Evolutionary conservation across 257 asterid species (phyloP), one percentile per base, ranked within the genome.

Genomic region (Rehmannia glutinosa): DNA sequence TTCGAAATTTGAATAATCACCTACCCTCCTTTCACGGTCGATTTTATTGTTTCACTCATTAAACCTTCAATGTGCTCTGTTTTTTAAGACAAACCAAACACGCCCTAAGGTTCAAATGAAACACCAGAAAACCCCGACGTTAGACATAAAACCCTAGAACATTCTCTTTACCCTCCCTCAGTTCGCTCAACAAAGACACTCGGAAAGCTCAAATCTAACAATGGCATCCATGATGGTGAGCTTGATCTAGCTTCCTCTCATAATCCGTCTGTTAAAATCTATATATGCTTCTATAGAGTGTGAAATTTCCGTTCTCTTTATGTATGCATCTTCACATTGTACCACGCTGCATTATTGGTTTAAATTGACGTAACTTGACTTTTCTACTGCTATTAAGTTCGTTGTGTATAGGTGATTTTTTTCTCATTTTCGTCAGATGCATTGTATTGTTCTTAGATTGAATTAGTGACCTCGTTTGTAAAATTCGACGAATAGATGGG

Each of bases 191-290:
- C 41, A 23, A 35, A 42, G 30, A 49, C 38, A 49, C 49, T 59
- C 59, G 25, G 41, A 42, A 23, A 62, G 33, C 68, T 76, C 57
- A 55, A 62, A 27, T 61, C 72, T 32, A 53, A 67, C 71, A 67
- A 80, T 76, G 82, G 50, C 80, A 8, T 9, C 73, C 68, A 80
- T 80, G 84, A 4, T 80, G 84, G 84, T 80, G 50, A 75, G 81
- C 59, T 75, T 8, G 72, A 75, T 72, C 72, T 28, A 21, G 28
- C 64, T 46, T 13, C 53, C 49, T 21, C 39, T 46, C 19, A 17
- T 6, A 46, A 19, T 66, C 12, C 32, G n/a, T n/a, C n/a, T n/a
- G n/a, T 25, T 17, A 46, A 19, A 36, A 17, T 39, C 9, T 20
- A 15, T 47, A 12, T 24, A 45, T 33, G 58, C 39, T 1, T 46